Evolutionary conservation across 164 flowering plant genomes (phyloP).

Genomic region (Aristolochia californica): DNA sequence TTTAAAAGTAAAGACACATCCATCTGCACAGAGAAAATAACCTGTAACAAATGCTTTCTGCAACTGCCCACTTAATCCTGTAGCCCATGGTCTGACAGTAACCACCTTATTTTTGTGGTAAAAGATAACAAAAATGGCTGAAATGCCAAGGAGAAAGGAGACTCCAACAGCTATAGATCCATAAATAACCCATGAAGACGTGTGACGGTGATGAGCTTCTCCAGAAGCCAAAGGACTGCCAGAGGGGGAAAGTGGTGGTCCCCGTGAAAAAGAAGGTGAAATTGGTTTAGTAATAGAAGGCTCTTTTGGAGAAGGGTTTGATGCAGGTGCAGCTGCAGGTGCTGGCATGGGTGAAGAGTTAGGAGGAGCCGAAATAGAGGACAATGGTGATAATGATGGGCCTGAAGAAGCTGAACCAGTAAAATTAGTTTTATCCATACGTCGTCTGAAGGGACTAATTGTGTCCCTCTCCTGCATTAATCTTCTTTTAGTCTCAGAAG

Average conservation of each 20-base stretch:
- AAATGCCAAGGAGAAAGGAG: conserved; percentile 12
- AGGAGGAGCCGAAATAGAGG: too few relatives aligned
- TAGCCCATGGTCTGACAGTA: conserved; percentile 71
- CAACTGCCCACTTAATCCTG: conserved; percentile 89
- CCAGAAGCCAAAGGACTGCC: too few relatives aligned
- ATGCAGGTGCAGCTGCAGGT: conserved; percentile 14
- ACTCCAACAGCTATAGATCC: conserved; percentile 22
- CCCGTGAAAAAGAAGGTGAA: conserved; percentile 18
- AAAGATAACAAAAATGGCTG: conserved; percentile 20
- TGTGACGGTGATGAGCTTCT: conserved; percentile 1
- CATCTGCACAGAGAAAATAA: conserved; percentile 14
- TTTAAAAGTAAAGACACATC: not conserved
- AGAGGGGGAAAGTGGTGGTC: conserved; percentile 7
- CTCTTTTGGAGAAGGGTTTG: conserved; percentile 6
- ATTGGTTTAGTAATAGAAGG: conserved; percentile 1
- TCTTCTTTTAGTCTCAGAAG: conserved; percentile 16
- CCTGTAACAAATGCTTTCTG: conserved; percentile 84
- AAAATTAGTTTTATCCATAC: not conserved
- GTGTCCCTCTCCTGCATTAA: conserved; percentile 19
- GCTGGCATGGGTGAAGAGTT: not conserved
- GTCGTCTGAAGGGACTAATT: not conserved
- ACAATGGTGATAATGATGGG: not conserved
- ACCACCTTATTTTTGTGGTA: conserved; percentile 37
- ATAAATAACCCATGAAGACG: not conserved
- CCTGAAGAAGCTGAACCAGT: conserved; percentile 4